Evolutionary conservation across 2,329 filamentous ascomycete genomes (phyloP), one percentile per base, ranked within the genome.

Genomic region (Botrytis deweyae): DNA sequence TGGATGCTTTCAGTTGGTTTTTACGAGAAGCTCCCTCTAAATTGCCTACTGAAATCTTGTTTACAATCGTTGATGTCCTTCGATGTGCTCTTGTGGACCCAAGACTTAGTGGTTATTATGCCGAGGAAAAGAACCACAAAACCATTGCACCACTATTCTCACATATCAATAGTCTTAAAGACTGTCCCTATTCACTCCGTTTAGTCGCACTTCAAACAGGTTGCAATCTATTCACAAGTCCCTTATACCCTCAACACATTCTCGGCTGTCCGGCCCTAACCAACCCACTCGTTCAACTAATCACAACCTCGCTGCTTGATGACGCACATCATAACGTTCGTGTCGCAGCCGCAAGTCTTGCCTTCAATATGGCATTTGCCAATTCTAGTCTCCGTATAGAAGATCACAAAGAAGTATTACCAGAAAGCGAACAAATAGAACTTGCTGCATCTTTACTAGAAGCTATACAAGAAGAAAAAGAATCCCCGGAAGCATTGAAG

Each of bases 31-130:
- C 88, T 1, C 85, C 90, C 5, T 79, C 82, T 0, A 83, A 84
- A 0, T 83, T 97, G 2, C 88, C 92, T 0, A 81, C 84, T 0
- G 92, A 93, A 22, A 84, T 87, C 1, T 87, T 94, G 62, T 98
- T 98, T 80, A 89, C 94, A 1, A 85, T 95, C 0, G 87, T 97
- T n/a, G 96, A 98, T 80, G 87, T 99, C 2, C 87, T 97, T 69
- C 89, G 96, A 36, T 88, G 93, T 76, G 88, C 92, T 0, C 88
- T 97, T 73, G 86, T 91, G 20, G 95, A 98, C 78, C 86, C 91
- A 0, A 89, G 95, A 58, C 86, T 97, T 25, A 93, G 92, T 75
- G 92, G 92, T 29, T 97, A 90, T 83, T 94, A 94, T 76, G 93
- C 93, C 1, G 92, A 96, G 80, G 93, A 98, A 81, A 81, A 85